Conservation (phyloP, 2,329 filamentous ascomycete genomes). For the Pseudogymnoascus sp. region DNA sequence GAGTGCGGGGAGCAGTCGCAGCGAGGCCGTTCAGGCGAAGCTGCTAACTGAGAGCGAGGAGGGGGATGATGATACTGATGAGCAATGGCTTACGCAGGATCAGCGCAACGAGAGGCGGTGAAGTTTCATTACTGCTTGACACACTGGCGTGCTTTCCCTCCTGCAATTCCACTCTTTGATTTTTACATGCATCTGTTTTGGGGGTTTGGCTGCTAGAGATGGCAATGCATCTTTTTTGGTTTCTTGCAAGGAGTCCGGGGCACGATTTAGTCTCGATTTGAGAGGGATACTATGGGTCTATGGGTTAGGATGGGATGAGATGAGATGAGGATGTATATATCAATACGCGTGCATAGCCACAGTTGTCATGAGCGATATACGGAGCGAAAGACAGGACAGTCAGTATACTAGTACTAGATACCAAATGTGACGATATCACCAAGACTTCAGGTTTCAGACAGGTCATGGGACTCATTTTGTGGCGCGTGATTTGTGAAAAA, state of each 20-base stretch:
- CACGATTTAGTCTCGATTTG: not conserved
- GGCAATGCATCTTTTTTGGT: not conserved
- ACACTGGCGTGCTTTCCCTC: not conserved
- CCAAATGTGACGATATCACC: not conserved
- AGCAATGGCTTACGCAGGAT: not conserved
- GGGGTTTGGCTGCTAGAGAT: not conserved
- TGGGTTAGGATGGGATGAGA: not conserved
- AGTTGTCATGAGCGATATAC: not conserved
- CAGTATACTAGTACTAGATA: not conserved
- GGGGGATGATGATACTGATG: not conserved
- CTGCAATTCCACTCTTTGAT: constrained; percentile 5
- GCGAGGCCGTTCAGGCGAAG: not conserved
- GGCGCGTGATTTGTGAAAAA: not conserved
- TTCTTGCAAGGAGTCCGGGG: not conserved
- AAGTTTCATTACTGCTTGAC: not conserved
- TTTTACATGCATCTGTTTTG: not conserved
- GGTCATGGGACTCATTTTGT: not conserved
- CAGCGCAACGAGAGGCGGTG: not conserved
- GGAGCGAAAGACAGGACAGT: not conserved
- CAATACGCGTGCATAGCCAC: not conserved
- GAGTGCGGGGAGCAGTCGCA: not conserved
- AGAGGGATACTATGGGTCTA: not conserved
- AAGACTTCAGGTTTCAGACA: not conserved
- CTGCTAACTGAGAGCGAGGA: constrained; percentile 6
- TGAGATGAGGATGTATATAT: not conserved